Evolutionary conservation across 176 grass and related monocot species (phyloP), one percentile per base, ranked within the genome.

Genomic region (Oropetium thomaeum): DNA sequence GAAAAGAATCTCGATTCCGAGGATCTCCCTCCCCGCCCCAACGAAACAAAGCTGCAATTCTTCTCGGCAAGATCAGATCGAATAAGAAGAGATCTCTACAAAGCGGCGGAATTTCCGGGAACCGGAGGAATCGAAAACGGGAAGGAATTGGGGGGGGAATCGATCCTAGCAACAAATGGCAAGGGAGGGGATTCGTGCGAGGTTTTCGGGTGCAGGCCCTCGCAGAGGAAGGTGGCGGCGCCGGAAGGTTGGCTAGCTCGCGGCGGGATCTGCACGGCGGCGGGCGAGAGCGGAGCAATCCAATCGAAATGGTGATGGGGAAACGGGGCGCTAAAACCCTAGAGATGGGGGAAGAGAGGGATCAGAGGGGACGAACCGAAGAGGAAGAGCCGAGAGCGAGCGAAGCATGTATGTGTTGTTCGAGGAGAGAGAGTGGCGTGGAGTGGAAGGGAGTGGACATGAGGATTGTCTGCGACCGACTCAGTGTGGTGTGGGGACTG

Each of bases 251-350:
- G 20, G 26, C 53, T 53, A 42, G 30, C 31, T 38, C 13, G 49
- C 52, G 29, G 40, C n/a, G 39, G 73, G 74, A 87, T 82, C 85
- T 67, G 85, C 0, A 27, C 3, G 51, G 74, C 67, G 74, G 74
- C 62, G 74, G 69, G 25, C 2, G 39, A 17, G 65, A 20, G 41
- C 13, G 59, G 49, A 31, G 59, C 17, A 65, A 79, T 79, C 74
- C 61, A 32, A 79, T 79, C 37, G 69, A 71, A 88, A 88, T 88
- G 86, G 62, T 34, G 80, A 53, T 55, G 55, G 27, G 77, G 60
- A 33, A 69, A 88, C 68, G 79, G 62, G 61, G 69, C 6, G 69
- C 75, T 83, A 83, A 83, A 88, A 88, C 86, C 86, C 86, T 88
- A 74, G 52, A 22, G 73, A 73, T 14, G 67, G 23, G 29, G 55